Evolutionary conservation across 768 basidiomycete species (phyloP).

Genomic region (Lactarius tabidus): DNA sequence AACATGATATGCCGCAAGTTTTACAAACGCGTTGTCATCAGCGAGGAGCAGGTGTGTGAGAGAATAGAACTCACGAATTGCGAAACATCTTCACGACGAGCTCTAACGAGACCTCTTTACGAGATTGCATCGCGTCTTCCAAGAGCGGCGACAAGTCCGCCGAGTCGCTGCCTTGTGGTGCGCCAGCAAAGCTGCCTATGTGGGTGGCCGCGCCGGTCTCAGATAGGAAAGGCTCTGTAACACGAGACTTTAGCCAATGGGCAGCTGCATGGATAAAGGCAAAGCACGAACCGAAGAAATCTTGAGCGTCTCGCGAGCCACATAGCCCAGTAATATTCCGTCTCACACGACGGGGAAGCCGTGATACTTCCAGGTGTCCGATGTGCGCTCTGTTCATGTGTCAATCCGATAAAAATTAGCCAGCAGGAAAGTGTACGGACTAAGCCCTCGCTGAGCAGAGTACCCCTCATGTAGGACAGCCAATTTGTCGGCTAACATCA

Average conservation of each 20-base stretch:
- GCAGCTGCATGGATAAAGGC: background rate
- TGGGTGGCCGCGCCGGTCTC: conserved; percentile 10
- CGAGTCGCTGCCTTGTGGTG: background rate
- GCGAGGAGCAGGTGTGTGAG: conserved; percentile 13
- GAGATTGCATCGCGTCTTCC: conserved; percentile 52
- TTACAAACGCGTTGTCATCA: conserved; percentile 33
- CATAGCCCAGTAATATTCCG: conserved; percentile 54
- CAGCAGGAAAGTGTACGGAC: conserved; percentile 29
- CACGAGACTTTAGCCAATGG: conserved; percentile 11
- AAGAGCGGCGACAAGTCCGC: conserved; percentile 35
- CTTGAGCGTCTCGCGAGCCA: conserved; percentile 53
- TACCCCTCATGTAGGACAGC: conserved; percentile 39
- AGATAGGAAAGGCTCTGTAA: conserved; percentile 8
- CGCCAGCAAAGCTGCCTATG: conserved; percentile 6
- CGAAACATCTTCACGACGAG: conserved; percentile 72
- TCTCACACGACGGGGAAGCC: conserved; percentile 63
- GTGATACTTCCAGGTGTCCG: conserved; percentile 46
- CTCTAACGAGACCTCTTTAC: conserved; percentile 67
- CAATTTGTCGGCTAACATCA: conserved; percentile 50
- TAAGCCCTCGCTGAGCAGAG: conserved; percentile 47
- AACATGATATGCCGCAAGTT: conserved; percentile 68
- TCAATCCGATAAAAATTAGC: background rate
- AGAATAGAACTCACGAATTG: conserved; percentile 43
- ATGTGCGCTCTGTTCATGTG: conserved; percentile 35
- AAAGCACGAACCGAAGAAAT: conserved; percentile 32